These are phyloP conservation scores for Gryganskiella cystojenkinii DNA, from an alignment of 192 early-diverging fungal genomes.

Conservation along the genomic window DNA sequence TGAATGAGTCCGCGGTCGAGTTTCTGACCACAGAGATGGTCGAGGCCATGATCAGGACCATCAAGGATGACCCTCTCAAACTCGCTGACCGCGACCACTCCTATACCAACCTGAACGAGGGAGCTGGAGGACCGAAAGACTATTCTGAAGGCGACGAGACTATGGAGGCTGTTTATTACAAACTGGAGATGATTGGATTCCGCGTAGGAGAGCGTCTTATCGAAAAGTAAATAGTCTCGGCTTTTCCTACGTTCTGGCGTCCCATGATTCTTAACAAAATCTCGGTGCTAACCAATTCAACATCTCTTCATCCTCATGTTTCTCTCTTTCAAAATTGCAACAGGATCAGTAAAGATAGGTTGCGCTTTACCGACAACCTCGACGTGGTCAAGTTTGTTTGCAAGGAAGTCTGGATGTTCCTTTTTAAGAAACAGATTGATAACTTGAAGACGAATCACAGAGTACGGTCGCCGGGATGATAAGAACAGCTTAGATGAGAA, in stretches of 20 bases:
- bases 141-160: conserved; percentile 70
- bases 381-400: conserved; percentile 99
- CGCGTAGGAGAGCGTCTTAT: conserved; percentile 88
- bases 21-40: conserved; percentile 84
- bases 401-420: conserved; percentile 95
- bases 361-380: conserved; percentile 92
- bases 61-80: conserved; percentile 54
- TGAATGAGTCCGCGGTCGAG: conserved; percentile 78
- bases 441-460: conserved; percentile 99
- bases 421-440: conserved; percentile 98
- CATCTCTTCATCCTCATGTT: background rate
- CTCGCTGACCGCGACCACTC: conserved; percentile 28
- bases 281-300: too few relatives aligned
- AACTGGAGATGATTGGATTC: conserved; percentile 92
- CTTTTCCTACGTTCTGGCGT: too few relatives aligned
- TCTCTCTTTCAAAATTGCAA: background rate
- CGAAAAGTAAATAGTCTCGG: conserved; percentile 76
- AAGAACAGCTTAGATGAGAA: background rate
- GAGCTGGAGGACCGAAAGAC: conserved; percentile 41
- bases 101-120: conserved; percentile 34
- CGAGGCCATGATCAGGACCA: conserved; percentile 68
- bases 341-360: conserved; percentile 85
- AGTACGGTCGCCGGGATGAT: conserved; percentile 51
- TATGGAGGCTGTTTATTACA: conserved; percentile 89
- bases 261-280: too few relatives aligned